phyloP scores from a whole-genome alignment of 1,139 yeast species.

The Ogataea hybrid region DNA sequence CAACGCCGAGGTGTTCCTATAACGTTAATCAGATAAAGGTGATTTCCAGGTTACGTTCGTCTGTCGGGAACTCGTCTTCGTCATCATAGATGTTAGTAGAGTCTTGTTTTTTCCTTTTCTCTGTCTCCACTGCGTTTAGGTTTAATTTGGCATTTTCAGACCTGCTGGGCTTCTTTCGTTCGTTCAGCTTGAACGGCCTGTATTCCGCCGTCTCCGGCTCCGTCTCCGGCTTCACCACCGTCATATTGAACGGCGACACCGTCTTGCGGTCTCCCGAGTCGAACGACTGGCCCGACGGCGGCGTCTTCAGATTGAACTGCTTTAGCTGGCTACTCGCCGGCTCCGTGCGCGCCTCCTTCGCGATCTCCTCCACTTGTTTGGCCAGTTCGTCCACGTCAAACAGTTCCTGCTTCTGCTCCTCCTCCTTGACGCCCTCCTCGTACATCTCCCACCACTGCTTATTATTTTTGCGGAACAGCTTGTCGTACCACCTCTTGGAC shows the following conservation, averaged over 20 bases:
- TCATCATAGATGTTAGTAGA: constrained; percentile 25
- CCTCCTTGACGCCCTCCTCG: constrained; percentile 38
- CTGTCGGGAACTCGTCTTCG: constrained; percentile 31
- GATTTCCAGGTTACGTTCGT: constrained; percentile 28
- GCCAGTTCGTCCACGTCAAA: constrained; percentile 48
- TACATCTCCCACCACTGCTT: constrained; percentile 89
- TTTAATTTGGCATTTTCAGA: background rate
- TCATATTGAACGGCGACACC: constrained; percentile 11
- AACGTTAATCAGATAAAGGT: constrained; percentile 29
- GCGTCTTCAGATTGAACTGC: constrained; percentile 18
- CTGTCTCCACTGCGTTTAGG: constrained; percentile 3
- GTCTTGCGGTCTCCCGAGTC: background rate
- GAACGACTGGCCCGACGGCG: constrained; percentile 17
- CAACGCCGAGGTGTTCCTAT: constrained; percentile 81
- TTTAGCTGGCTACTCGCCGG: constrained; percentile 12
- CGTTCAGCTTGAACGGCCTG: constrained; percentile 3
- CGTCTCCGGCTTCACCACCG: constrained; percentile 14
- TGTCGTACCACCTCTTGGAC: constrained; percentile 47
- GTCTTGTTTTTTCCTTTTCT: background rate
- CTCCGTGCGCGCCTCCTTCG: constrained; percentile 24
- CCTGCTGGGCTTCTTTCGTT: background rate
- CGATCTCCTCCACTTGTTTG: constrained; percentile 47
- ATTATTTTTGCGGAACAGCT: constrained; percentile 73
- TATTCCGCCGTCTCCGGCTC: background rate
- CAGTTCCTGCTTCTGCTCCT: constrained; percentile 26